Evolutionary conservation across 148 eudicot genomes (phyloP), one percentile per base, ranked within the genome.

Genomic region (Rhododendron griersonianum): DNA sequence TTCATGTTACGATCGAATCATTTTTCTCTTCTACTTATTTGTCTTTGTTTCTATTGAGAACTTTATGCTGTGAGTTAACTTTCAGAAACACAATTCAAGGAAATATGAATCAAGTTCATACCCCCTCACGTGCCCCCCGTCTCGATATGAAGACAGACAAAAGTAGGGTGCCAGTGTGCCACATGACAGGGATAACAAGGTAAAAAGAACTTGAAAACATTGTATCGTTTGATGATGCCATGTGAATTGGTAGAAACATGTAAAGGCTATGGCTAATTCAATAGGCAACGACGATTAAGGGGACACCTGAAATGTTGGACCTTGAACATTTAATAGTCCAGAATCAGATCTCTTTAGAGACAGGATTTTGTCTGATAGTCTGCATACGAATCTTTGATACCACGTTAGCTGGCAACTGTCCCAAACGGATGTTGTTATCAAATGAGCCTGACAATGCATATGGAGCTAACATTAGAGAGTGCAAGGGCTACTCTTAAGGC

Each of bases 151-250:
- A 47, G 50, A 8, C 50, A 47, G 50, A 47, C 50, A 47, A 47
- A 47, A 47, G 50, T 47, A 47, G 11, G 0, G 50, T 0, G 11
- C 50, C 0, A 47, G 11, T 0, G 50, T 0, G 11, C 50, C 0
- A 47, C 50, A 47, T 47, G 50, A 51, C 45, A 41, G 16, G 55
- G 55, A 51, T 51, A 51, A 51, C 55, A 51, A 55, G 61, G 61
- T 16, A 55, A 55, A 55, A 55, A 55, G 6, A 15, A 55, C 61
- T 57, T 18, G n/a, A 57, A 1, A 5, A 57, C 65, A 18, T 57
- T 57, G 23, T 8, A 1, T 57, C 23, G 18, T 16, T 16, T 59
- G 25, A 19, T 21, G 65, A 59, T 59, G n/a, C 65, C 65, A 21
- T 59, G 25, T 7, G n/a, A 59, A 21, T 21, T 10, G 65, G 25